Conservation (phyloP, 768 basidiomycete species). For the Lactarius tabidus region DNA sequence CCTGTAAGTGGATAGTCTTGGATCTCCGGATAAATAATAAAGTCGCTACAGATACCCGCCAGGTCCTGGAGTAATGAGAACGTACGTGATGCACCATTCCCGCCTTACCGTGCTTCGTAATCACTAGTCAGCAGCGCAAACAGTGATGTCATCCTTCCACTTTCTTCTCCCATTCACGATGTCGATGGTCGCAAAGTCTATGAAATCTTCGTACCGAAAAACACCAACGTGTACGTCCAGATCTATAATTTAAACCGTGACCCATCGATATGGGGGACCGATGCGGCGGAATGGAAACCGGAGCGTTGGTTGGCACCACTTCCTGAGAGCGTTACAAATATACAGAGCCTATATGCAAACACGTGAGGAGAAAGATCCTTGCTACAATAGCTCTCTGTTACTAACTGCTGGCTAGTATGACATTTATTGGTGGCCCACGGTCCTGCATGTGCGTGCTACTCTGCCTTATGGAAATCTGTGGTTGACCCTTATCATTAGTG, state of each 20-base stretch:
- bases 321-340: conserved; percentile 24
- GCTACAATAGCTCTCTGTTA: not conserved
- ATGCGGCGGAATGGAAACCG: not conserved
- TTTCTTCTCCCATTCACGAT: not conserved
- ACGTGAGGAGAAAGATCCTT: conserved; percentile 25
- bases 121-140: not conserved
- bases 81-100: not conserved
- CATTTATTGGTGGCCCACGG: not conserved
- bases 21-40: not conserved
- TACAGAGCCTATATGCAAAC: conserved; percentile 20
- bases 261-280: not conserved
- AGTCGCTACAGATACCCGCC: not conserved
- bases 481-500: conserved; percentile 26
- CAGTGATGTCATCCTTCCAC: not conserved
- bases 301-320: conserved; percentile 35
- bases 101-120: not conserved
- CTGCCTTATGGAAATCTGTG: not conserved
- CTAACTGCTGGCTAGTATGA: not conserved
- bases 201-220: conserved; percentile 10
- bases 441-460: not conserved
- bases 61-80: not conserved
- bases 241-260: conserved; percentile 31
- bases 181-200: conserved; percentile 19
- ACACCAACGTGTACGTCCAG: conserved; percentile 12
- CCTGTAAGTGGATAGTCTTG: not conserved